Conservation (phyloP, 2,329 filamentous ascomycete genomes). For the Epicoccum sorghinum region DNA sequence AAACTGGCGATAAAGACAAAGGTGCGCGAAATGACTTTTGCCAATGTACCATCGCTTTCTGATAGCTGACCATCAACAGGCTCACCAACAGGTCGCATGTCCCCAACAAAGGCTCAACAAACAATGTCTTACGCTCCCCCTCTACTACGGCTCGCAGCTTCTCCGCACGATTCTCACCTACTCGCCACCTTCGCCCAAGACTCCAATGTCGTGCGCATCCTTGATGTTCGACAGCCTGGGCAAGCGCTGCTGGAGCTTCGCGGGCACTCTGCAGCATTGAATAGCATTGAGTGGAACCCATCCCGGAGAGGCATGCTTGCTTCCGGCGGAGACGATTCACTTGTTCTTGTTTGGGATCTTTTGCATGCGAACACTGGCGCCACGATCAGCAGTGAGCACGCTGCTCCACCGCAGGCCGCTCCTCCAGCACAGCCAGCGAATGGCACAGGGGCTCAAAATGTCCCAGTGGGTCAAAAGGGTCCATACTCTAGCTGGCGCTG, state of each 20-base stretch:
- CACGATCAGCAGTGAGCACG: conserved; percentile 53
- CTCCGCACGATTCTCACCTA: conserved; percentile 92
- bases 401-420: conserved; percentile 33
- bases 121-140: conserved; percentile 70
- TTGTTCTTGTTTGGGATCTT: conserved; percentile 93
- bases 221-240: conserved; percentile 94
- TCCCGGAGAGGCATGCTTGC: conserved; percentile 84
- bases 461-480: conserved; percentile 61
- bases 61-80: conserved; percentile 34
- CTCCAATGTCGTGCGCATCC: conserved; percentile 87
- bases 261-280: conserved; percentile 83
- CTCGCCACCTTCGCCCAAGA: conserved; percentile 97
- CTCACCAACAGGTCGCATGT: conserved; percentile 60
- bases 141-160: conserved; percentile 81
- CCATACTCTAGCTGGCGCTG: conserved; percentile 82
- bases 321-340: conserved; percentile 88
- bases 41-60: neutral
- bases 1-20: conserved; percentile 62
- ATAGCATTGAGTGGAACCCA: conserved; percentile 96
- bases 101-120: conserved; percentile 77
- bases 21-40: conserved; percentile 35
- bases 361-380: conserved; percentile 68
- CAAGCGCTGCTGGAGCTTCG: conserved; percentile 93
- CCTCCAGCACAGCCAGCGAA: conserved; percentile 36
- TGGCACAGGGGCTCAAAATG: conserved; percentile 31